Evolutionary conservation across 2,329 filamentous ascomycete genomes (phyloP), one percentile per base, ranked within the genome.

Genomic region (Stachybotrys elegans): DNA sequence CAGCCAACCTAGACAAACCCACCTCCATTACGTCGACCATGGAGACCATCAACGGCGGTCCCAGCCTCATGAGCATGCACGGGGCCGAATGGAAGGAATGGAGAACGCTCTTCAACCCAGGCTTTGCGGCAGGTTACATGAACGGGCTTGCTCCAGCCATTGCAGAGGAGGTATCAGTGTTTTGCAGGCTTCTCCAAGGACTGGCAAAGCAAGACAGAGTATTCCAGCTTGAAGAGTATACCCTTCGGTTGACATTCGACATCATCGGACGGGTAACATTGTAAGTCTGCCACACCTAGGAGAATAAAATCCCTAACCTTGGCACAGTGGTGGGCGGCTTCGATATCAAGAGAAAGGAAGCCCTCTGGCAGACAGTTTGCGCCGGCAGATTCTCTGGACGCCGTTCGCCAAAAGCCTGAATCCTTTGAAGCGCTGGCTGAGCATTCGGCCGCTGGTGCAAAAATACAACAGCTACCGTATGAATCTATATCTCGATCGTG

Each of bases 381-480:
- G 36, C 9, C 22, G 21, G 22, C 36, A 39, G 23, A 39, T 39
- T 14, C 19, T 39, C 36, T 39, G 36, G 36, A 22, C 19, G 9
- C 36, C 36, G 7, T 39, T 39, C 21, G 36, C 21, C 6, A 23
- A 39, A 23, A 39, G 36, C 20, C n/a, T 39, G 20, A 39, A 39
- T 16, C 36, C 36, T 7, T 23, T 39, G 8, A 39, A 39, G 20
- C 36, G 36, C 19, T 39, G 23, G 9, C 17, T 39, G 19, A 39
- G 16, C 6, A 22, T 39, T 21, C 19, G 36, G 21, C 36, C 36
- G 4, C 14, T 39, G 17, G 22, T 39, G 7, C 36, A 39, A 21
- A 39, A n/a, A 21, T 39, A 39, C 36, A 39, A 39, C 36, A 39
- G 36, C 36, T 39, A 39, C 21, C 36, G 36, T 7, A 39, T 39